Evolutionary conservation across 108 stramenopile species (phyloP), one percentile per base, ranked within the genome.

Genomic region (Pseudonitzschia delicatissima): DNA sequence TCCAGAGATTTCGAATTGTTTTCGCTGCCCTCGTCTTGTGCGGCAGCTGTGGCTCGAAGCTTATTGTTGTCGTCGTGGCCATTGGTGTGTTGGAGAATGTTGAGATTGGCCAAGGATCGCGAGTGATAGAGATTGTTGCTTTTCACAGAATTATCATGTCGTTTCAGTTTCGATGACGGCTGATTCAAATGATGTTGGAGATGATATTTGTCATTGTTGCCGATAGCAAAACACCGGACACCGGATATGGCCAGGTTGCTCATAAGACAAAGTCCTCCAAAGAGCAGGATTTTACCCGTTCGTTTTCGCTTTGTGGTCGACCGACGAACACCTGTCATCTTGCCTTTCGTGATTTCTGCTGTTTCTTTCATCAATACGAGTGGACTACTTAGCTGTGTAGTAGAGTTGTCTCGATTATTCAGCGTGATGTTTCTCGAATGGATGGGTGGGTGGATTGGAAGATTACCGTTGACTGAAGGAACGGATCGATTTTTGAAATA

Each of bases 221-320:
- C 59, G 18, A 61, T 69, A 5, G 59, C 68, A 50, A 69, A 61
- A 50, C 59, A 69, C 34, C 48, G 40, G 1, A 69, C 68, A 7
- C 68, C 68, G 15, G 57, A 44, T 18, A 31, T 50, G 20, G 59
- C 45, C 31, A 69, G 42, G 29, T 58, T 48, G 47, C 47, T 45
- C 59, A 69, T 17, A 2, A 60, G 26, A 4, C 53, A 2, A 27
- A 55, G n/a, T 23, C 53, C 29, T 9, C 29, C 31, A 33, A 33
- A n/a, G 5, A 55, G 8, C 13, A 55, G 17, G 31, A 55, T 31
- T 17, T 5, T 55, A 3, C 29, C 53, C 9, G 53, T 55, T 9
- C 31, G 23, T 27, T 4, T 33, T 1, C 31, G 53, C 31, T 55
- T 55, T 11, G 29, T 31, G n/a, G 12, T 55, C 53, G 53, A 55